Evolutionary conservation across 202 grass and related monocot species (phyloP).

Genomic region (Hordeum pubiflorum): DNA sequence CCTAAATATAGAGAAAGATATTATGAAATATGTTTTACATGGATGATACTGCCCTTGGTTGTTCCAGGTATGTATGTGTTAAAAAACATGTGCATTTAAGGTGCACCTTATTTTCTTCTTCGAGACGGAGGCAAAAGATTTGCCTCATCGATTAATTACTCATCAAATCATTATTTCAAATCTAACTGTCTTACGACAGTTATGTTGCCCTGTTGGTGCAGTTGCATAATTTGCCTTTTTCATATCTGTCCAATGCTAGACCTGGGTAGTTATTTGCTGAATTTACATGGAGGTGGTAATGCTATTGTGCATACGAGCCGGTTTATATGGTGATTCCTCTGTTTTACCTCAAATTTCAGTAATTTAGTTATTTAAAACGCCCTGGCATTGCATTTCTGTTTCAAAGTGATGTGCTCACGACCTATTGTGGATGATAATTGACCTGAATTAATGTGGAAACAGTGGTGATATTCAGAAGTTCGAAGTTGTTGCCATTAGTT

Average conservation of each 20-base stretch:
- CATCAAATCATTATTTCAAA: slow-evolving; percentile 3
- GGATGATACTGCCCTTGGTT: background rate
- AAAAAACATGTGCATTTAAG: background rate
- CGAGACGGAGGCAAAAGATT: no score
- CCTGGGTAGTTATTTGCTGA: background rate
- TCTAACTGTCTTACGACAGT: background rate
- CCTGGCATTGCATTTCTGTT: background rate
- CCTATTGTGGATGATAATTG: background rate
- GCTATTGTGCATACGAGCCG: no score
- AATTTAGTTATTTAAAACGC: background rate
- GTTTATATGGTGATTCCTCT: background rate
- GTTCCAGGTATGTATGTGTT: background rate
- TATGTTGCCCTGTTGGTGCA: background rate
- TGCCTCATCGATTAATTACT: background rate
- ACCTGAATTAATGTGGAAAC: background rate
- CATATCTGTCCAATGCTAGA: background rate
- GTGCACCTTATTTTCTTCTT: background rate
- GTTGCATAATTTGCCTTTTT: background rate
- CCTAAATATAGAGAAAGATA: background rate
- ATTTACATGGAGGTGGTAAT: background rate
- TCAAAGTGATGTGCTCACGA: background rate
- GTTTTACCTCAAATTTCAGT: background rate
- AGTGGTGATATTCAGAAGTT: background rate
- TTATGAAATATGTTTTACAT: slow-evolving; percentile 2
- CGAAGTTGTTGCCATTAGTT: background rate